Evolutionary conservation across 441 rosid genomes (phyloP).

Genomic region (Gossypium trilobum): DNA sequence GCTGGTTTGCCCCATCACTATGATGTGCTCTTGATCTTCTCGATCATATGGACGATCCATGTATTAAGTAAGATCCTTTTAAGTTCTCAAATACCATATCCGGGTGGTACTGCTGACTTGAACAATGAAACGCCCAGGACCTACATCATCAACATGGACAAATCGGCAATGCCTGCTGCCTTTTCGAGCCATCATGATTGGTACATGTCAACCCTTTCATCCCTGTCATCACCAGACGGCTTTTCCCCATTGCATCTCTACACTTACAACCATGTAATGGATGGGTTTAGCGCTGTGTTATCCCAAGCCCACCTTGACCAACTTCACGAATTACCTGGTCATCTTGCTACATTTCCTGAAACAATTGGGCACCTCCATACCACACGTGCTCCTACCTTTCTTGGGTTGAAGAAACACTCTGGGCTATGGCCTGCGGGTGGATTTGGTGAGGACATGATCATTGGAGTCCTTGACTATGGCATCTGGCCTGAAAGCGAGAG

Average conservation of each 20-base stretch:
- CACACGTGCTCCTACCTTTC: slow-evolving; percentile 19
- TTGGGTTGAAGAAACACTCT: slow-evolving; percentile 15
- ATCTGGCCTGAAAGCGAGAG: slow-evolving; percentile 30
- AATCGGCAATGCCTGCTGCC: slow-evolving; percentile 23
- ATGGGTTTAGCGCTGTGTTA: slow-evolving; percentile 42
- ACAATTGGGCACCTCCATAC: slow-evolving; percentile 27
- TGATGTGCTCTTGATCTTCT: not conserved
- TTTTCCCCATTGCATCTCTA: slow-evolving; percentile 32
- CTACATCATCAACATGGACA: no score
- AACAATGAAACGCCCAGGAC: slow-evolving; percentile 15
- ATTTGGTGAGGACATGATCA: slow-evolving; percentile 22
- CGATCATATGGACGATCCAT: not conserved
- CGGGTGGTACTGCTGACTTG: not conserved
- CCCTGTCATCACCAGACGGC: slow-evolving; percentile 26
- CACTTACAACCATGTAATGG: slow-evolving; percentile 37
- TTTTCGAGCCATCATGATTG: slow-evolving; percentile 35
- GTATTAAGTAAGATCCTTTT: not conserved
- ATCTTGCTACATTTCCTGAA: slow-evolving; percentile 36
- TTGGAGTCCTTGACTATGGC: slow-evolving; percentile 25
- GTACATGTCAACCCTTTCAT: slow-evolving; percentile 34
- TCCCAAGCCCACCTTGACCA: slow-evolving; percentile 31
- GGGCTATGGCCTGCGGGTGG: slow-evolving; percentile 26
- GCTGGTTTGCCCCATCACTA: not conserved
- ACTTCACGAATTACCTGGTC: slow-evolving; percentile 25
- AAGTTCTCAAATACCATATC: not conserved